A percentile compares a stretch with the other conserved stretches of the same genome.
These are phyloP conservation scores for Zasmidium angulare DNA, from an alignment of 2,329 filamentous ascomycete species.

Conservation along the genomic window DNA sequence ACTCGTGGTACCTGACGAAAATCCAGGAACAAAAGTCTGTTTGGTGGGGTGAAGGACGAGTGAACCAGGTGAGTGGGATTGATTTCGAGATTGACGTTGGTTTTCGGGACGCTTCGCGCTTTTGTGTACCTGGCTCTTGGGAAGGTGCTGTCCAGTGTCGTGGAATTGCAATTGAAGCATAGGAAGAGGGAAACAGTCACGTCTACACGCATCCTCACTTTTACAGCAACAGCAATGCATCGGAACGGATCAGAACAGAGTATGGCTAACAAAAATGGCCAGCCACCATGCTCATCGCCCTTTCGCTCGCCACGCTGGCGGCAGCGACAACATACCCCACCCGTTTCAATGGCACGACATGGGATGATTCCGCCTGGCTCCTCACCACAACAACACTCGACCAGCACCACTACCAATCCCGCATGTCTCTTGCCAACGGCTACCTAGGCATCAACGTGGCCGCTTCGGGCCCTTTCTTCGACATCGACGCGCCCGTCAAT, in stretches of 20 bases:
- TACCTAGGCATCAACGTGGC: conserved; percentile 66
- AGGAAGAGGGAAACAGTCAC: neutral
- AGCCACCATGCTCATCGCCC: conserved; percentile 1
- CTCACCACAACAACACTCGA: conserved; percentile 55
- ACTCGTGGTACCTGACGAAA: too few relatives aligned
- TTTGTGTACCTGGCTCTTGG: too few relatives aligned
- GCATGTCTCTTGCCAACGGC: conserved; percentile 61
- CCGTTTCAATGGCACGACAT: conserved; percentile 54
- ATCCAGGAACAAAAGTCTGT: neutral
- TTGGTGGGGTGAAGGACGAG: neutral
- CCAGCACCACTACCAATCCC: conserved; percentile 61
- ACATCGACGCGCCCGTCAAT: conserved; percentile 56
- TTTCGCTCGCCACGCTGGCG: neutral
- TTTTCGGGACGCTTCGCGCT: too few relatives aligned
- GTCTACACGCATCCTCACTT: too few relatives aligned
- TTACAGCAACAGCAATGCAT: too few relatives aligned
- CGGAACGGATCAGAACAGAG: neutral
- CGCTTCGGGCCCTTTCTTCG: conserved; percentile 64
- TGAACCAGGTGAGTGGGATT: neutral
- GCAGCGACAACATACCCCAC: conserved; percentile 44
- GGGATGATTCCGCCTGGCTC: conserved; percentile 60
- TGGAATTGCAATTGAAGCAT: too few relatives aligned
- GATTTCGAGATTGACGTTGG: neutral
- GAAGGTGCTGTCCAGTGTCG: too few relatives aligned
- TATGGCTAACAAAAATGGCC: neutral